Percentiles rank a stretch among this genome's conserved stretches.
Conservation (phyloP, 805 yeast genomes). For the Brettanomyces sp. region DNA sequence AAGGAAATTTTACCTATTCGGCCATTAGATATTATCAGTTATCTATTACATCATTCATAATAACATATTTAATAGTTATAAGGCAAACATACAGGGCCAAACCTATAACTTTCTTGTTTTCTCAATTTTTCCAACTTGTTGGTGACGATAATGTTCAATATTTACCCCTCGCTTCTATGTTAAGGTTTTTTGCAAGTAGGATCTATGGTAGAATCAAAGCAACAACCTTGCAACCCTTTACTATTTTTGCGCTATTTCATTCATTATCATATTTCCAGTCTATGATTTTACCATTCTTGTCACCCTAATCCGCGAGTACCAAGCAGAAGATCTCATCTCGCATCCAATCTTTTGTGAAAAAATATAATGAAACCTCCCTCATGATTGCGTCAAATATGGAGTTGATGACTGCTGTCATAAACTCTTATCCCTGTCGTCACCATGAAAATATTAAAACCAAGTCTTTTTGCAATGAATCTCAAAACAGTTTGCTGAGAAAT, state of each 20-base stretch:
- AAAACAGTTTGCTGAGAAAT: conserved; percentile 27
- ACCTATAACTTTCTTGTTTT: conserved; percentile 19
- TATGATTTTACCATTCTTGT: conserved; percentile 42
- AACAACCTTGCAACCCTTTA: conserved; percentile 48
- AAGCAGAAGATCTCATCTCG: conserved; percentile 19
- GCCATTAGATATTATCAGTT: conserved; percentile 30
- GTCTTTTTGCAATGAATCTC: conserved; percentile 18
- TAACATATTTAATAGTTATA: conserved; percentile 56
- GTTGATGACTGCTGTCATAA: conserved; percentile 30
- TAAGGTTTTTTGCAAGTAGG: conserved; percentile 24
- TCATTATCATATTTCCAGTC: conserved; percentile 49
- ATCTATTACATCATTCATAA: conserved; percentile 40
- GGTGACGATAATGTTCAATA: conserved; percentile 60
- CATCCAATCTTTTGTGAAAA: conserved; percentile 26
- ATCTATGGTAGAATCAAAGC: conserved; percentile 13
- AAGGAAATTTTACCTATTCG: conserved; percentile 18
- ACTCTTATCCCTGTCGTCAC: conserved; percentile 32
- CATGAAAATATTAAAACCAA: conserved; percentile 24
- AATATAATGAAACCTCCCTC: conserved; percentile 34
- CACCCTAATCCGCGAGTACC: conserved; percentile 22
- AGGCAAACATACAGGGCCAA: conserved; percentile 45
- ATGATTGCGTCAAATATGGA: conserved; percentile 38
- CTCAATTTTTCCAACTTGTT: conserved; percentile 21
- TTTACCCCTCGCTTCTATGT: conserved; percentile 33
- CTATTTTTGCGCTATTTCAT: conserved; percentile 57